Conservation (phyloP, 1,284 basidiomycete species). For the Rhodotorula sp. region DNA sequence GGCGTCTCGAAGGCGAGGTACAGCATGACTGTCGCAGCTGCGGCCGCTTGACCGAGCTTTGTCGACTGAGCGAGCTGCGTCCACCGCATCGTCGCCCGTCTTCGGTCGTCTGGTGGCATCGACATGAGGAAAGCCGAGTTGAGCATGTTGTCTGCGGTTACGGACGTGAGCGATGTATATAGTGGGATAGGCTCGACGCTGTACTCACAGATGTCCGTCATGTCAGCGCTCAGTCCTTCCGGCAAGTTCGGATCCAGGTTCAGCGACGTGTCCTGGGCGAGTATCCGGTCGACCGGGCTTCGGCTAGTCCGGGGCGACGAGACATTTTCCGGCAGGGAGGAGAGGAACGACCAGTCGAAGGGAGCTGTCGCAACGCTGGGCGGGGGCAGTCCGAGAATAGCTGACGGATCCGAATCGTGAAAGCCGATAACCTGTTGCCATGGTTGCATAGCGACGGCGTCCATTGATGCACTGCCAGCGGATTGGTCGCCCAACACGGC, state of each 20-base stretch:
- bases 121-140: background rate
- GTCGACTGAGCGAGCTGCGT: constrained; percentile 5
- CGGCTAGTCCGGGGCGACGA: too few relatives aligned
- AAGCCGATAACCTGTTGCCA: constrained; percentile 3
- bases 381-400: background rate
- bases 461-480: too few relatives aligned
- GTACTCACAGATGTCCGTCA: background rate
- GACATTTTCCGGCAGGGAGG: background rate
- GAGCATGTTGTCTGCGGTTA: background rate
- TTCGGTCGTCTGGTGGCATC: background rate
- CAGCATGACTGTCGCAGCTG: background rate
- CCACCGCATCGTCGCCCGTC: background rate
- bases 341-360: background rate
- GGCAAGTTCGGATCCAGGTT: too few relatives aligned
- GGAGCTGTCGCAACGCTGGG: background rate
- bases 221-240: background rate
- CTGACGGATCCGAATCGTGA: background rate
- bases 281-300: too few relatives aligned
- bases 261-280: too few relatives aligned
- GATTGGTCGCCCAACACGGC: too few relatives aligned
- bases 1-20: constrained; percentile 1
- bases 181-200: background rate
- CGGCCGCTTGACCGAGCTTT: background rate
- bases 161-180: background rate
- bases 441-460: background rate